Base-by-base conservation (phyloP, 371 early-diverging fungal species). In the Mortierella sp. region DNA sequence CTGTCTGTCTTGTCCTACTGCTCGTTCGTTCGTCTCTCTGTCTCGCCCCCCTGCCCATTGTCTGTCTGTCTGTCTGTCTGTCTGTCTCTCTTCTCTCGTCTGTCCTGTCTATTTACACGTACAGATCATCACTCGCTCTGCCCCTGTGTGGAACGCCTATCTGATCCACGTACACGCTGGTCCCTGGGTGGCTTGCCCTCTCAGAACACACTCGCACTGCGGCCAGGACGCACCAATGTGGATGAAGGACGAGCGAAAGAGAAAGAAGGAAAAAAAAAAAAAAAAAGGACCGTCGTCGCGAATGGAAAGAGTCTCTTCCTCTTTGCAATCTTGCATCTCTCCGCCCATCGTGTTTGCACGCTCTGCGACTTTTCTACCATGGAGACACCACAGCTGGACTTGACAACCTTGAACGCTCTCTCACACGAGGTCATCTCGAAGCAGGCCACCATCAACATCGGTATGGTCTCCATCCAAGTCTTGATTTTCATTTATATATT, bases 391-490 rank as follows among this genome's bases (percentile, higher is more conserved):
- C 37, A 37, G 37, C 37, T 37, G 37, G 37, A 37, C 3, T 37
- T 37, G 37, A 37, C 37, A 37, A 5, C 37, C 3, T 37, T 96
- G 67, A 89, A 88, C 59, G 92, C 96, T 26, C 87, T 94, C 52
- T 93, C 93, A 61, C 95, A 93, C 19, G 97, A 97, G 83, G 95
- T 96, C 72, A 97, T 97, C 81, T 90, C 91, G 18, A 89, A 90
- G 57, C 98, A 97, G 85, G 98, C 98, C 62, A 97, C 98, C 60
- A 96, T 98, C 84, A 98, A 97, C 84, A 97, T 97, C 75, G 97
- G 97, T 94, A 85, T 62, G 28, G 66, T 47, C 47, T 16, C n/a
- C 52, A 25, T 23, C 47, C 46, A 30, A n/a, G 11, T 44, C 7
- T 50, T 30, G 30, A 29, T 23, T 50, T 56, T 58, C 60, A 7